Conservation (phyloP, 1,284 basidiomycete species). For the Microbotryum intermedium region DNA sequence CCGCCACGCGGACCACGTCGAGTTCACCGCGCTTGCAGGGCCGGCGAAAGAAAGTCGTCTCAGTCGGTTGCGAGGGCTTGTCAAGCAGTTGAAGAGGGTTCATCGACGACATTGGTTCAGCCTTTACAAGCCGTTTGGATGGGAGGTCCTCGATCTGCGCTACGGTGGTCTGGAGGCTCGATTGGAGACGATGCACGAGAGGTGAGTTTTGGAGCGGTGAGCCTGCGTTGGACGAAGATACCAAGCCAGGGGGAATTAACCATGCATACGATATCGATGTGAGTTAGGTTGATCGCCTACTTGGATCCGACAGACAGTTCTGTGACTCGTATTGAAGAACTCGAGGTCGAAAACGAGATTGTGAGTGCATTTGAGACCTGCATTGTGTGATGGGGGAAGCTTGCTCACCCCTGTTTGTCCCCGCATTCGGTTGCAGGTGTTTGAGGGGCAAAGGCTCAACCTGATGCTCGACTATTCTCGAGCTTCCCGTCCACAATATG, state of each 20-base stretch:
- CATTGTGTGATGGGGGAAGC: background rate
- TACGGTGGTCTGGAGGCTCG: slow-evolving; percentile 39
- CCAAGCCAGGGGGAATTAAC: background rate
- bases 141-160: slow-evolving; percentile 39
- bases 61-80: slow-evolving; percentile 24
- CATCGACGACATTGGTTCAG: slow-evolving; percentile 35
- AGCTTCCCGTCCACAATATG: slow-evolving; percentile 18
- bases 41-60: slow-evolving; percentile 16
- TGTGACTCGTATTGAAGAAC: slow-evolving; percentile 21
- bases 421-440: background rate
- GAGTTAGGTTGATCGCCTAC: slow-evolving; percentile 10
- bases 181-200: slow-evolving; percentile 37
- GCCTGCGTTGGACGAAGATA: background rate
- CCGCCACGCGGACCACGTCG: slow-evolving; percentile 18
- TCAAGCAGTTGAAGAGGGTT: slow-evolving; percentile 33
- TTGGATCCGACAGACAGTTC: slow-evolving; percentile 17
- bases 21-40: slow-evolving; percentile 30
- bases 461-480: slow-evolving; percentile 27
- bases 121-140: slow-evolving; percentile 36
- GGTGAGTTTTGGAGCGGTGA: background rate
- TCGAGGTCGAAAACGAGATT: slow-evolving; percentile 30
- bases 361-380: background rate
- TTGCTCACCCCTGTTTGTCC: background rate
- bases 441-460: slow-evolving; percentile 1
- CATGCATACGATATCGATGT: background rate